Percentiles rank a stretch among this genome's conserved stretches.
phyloP scores from a whole-genome alignment of 2,329 filamentous ascomycete species.

The Botrytis fabae region DNA sequence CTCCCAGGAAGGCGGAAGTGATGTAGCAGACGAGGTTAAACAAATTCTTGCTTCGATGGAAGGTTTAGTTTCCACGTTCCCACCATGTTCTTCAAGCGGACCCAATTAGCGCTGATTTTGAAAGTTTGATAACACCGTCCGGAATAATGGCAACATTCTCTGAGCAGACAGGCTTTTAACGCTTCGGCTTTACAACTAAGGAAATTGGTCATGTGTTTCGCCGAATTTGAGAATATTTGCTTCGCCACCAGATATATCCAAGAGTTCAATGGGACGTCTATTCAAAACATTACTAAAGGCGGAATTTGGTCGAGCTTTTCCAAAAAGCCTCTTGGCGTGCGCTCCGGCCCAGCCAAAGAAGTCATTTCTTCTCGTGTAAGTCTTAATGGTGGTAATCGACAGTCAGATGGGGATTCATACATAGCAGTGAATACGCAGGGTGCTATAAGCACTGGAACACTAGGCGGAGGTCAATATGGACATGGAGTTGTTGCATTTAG shows the following conservation, averaged over 20 bases:
- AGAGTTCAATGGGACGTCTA: slow-evolving; percentile 80
- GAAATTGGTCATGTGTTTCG: slow-evolving; percentile 98
- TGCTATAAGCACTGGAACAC: too few relatives aligned
- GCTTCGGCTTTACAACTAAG: slow-evolving; percentile 92
- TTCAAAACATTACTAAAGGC: slow-evolving; percentile 91
- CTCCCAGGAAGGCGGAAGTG: fast-evolving
- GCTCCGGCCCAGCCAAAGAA: slow-evolving; percentile 61
- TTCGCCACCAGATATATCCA: slow-evolving; percentile 89
- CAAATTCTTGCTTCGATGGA: background rate
- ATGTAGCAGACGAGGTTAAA: background rate
- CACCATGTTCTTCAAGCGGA: too few relatives aligned
- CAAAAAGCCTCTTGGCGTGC: slow-evolving; percentile 92
- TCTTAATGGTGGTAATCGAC: too few relatives aligned
- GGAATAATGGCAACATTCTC: slow-evolving; percentile 81
- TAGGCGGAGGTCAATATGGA: too few relatives aligned
- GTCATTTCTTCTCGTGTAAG: too few relatives aligned
- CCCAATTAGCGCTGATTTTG: too few relatives aligned
- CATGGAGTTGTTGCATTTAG: too few relatives aligned
- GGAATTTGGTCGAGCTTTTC: slow-evolving; percentile 95
- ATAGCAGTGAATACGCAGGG: too few relatives aligned
- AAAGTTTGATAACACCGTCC: too few relatives aligned
- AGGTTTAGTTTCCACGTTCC: background rate
- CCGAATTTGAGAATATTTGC: slow-evolving; percentile 92
- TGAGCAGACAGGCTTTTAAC: slow-evolving; percentile 90
- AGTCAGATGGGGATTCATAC: too few relatives aligned